These are phyloP conservation scores for Termitomyces sp. DNA, from an alignment of 768 basidiomycete genomes.

Conservation along the genomic window DNA sequence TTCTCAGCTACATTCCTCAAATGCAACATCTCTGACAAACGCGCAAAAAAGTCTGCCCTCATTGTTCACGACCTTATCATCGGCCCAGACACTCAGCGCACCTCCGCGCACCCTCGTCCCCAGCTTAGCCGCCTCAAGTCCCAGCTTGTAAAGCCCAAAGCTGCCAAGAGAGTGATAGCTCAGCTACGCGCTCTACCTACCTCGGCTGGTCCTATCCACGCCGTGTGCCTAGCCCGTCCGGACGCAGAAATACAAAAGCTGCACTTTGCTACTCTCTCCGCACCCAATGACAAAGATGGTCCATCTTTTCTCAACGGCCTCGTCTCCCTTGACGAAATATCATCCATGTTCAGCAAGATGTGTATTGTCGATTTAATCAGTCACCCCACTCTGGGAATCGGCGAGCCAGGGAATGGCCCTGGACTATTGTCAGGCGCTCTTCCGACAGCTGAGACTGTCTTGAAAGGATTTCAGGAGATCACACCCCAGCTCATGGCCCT, in stretches of 20 bases:
- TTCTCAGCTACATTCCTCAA: slow-evolving; percentile 28
- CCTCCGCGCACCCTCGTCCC: slow-evolving; percentile 38
- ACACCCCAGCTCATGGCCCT: slow-evolving; percentile 76
- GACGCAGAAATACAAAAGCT: slow-evolving; percentile 59
- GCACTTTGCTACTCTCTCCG: slow-evolving; percentile 48
- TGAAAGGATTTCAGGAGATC: slow-evolving; percentile 63
- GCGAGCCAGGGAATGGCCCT: slow-evolving; percentile 61
- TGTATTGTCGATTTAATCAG: slow-evolving; percentile 56
- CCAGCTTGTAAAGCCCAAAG: slow-evolving; percentile 59
- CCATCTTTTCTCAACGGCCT: slow-evolving; percentile 33
- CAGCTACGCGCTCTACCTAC: slow-evolving; percentile 62
- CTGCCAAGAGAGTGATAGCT: slow-evolving; percentile 67
- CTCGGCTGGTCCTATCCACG: slow-evolving; percentile 60
- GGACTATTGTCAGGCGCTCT: slow-evolving; percentile 72
- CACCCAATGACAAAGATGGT: slow-evolving; percentile 6
- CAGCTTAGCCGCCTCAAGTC: slow-evolving; percentile 63
- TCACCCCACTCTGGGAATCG: slow-evolving; percentile 64
- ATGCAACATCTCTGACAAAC: slow-evolving; percentile 42
- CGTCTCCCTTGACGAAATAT: slow-evolving; percentile 46
- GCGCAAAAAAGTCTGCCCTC: slow-evolving; percentile 59
- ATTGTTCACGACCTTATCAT: slow-evolving; percentile 65
- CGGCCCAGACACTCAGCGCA: slow-evolving; percentile 38
- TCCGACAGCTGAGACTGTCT: slow-evolving; percentile 68
- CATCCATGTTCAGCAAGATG: slow-evolving; percentile 51
- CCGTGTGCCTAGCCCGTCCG: slow-evolving; percentile 62